Evolutionary conservation across 768 basidiomycete genomes (phyloP), one percentile per base, ranked within the genome.

Genomic region (Sistotremastrum suecicum): DNA sequence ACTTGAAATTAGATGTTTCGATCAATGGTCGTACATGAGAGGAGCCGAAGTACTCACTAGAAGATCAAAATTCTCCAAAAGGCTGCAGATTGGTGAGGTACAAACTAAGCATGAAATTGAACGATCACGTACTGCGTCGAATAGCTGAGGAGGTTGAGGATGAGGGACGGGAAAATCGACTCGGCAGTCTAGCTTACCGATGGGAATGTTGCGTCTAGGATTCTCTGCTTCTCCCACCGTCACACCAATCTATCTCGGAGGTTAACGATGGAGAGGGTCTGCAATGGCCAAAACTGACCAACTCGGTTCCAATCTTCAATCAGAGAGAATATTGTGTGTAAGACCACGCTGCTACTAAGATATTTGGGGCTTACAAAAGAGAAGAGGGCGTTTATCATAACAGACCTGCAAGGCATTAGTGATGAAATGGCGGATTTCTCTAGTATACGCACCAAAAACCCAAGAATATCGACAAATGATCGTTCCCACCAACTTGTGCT

Each of bases 131-230:
- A 31, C 76, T 83, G 52, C 73, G 63, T 45, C 69, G 20, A 20
- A 20, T 20, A 20, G 10, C 30, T 34, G 30, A 42, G 41, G n/a
- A 43, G 11, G 34, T 12, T 7, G 44, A 43, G 20, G 30, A 31
- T 20, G n/a, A 46, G 30, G 10, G 43, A 30, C 10, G 12, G 37
- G 12, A 10, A 37, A 10, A 6, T 54, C 55, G 20, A 20, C 20
- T 20, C 20, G 20, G 20, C 20, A 20, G 20, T 20, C 20, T 20
- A 20, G 20, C 20, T 20, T 80, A n/a, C 79, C 82, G 48, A 69
- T 71, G 2, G 84, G 81, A 50, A 88, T 80, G 41, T 79, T 82
- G 57, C 72, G 73, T 49, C 81, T 66, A 34, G 83, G 83, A 60
- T 85, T 80, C 56, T 83, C 71, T 7, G 77, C 78, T 65, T 76